Base-by-base conservation (phyloP, 441 rosid species). In the Adansonia madagascariensis region DNA sequence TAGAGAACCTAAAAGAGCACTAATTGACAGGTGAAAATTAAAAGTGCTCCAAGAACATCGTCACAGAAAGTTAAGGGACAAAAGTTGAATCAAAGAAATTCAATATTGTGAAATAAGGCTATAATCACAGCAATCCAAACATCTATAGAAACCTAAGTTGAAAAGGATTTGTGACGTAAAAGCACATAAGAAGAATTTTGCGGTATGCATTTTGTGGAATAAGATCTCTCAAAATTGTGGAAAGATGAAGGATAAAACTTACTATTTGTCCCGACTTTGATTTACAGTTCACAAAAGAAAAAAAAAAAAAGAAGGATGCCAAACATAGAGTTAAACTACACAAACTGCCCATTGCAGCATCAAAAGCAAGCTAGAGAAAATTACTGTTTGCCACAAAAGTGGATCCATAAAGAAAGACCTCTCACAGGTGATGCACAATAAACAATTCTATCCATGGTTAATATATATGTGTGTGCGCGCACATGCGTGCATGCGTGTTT, bases 61-160 rank as follows among this genome's bases (percentile, higher is more conserved):
- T 71, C 75, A 17, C 0, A 0, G 17, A 22, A 71, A 11, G 63
- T 31, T 35, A 71, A 39, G 47, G 27, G 24, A 31, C 31, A 41
- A 35, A 17, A 55, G 44, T 39, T 5, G 27, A 71, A 71, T 71
- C 46, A 53, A 55, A 52, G 49, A 39, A 71, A 52, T 35, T 53
- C n/a, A 71, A 35, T 35, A 55, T 9, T n/a, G 17, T 55, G 75
- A 71, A 67, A 55, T 55, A 55, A 10, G 9, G 49, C 75, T 53
- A 55, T 59, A 31, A 27, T 31, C 44, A 50, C 20, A n/a, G 22
- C 60, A 52, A 27, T 55, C 18, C 4, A 31, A 70, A 24, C 60
- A 70, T 50, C 15, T 35, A 70, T 46, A 70, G 74, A 50, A 24
- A 70, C 44, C 46, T 52, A 50, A 50, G 74, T 70, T 49, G 60